Conservation (phyloP, 1,139 yeast species). For the Taiozyma sp. region DNA sequence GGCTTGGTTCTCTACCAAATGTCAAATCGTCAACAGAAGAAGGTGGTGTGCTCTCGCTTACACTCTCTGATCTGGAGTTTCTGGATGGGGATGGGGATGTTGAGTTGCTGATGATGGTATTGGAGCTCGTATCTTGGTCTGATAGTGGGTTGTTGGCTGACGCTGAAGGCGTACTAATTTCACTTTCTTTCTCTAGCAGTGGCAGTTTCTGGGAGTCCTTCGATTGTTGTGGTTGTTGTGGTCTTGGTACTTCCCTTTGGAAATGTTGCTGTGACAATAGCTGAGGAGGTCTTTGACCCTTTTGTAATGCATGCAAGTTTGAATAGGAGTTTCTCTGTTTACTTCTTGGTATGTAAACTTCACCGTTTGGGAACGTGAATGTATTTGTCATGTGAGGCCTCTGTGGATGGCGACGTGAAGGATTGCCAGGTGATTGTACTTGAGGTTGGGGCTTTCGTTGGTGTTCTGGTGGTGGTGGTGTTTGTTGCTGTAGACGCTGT, state of each 20-base stretch:
- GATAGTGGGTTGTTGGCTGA: not conserved
- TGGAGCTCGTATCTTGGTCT: not conserved
- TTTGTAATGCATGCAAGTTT: not conserved
- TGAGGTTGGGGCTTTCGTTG: not conserved
- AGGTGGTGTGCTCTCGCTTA: conserved; percentile 24
- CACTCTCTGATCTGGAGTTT: conserved; percentile 21
- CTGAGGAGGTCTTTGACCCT: not conserved
- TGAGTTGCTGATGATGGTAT: conserved; percentile 9
- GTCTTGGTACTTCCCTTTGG: not conserved
- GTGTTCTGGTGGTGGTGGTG: conserved; percentile 4
- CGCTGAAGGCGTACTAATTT: not conserved
- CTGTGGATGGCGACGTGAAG: conserved; percentile 5
- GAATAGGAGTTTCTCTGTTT: conserved; percentile 17
- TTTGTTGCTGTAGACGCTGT: not conserved
- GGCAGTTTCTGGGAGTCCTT: not conserved
- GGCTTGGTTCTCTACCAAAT: not conserved
- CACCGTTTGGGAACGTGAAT: conserved; percentile 27
- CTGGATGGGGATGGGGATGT: conserved; percentile 25
- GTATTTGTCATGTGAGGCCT: not conserved
- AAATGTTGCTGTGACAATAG: not conserved
- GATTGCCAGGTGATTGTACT: conserved; percentile 8
- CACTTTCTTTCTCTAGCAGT: not conserved
- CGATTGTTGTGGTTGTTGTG: not conserved
- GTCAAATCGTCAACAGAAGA: conserved; percentile 24
- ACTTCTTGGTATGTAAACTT: conserved; percentile 24